Percentiles rank a stretch among this genome's conserved stretches.
Conservation (phyloP, 2,329 filamentous ascomycete species). For the Alternaria atra region DNA sequence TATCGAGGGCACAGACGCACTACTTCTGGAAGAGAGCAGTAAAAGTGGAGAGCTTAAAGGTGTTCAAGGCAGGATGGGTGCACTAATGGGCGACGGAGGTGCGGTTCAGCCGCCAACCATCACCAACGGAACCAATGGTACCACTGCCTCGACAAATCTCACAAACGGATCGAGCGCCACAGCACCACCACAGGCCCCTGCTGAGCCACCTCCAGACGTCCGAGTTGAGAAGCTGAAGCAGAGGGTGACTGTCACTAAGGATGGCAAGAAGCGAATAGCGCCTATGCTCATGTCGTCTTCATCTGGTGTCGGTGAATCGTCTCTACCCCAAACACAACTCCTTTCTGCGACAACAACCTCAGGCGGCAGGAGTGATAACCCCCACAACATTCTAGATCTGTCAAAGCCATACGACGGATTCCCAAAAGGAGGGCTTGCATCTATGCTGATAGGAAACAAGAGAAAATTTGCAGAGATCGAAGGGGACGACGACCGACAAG, state of each 20-base stretch:
- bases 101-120: constrained; percentile 58
- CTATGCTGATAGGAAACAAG: constrained; percentile 92
- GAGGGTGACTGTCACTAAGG: constrained; percentile 92
- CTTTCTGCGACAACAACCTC: constrained; percentile 76
- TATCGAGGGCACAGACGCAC: constrained; percentile 87
- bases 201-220: constrained; percentile 57
- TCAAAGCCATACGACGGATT: constrained; percentile 94
- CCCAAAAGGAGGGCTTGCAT: constrained; percentile 85
- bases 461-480: constrained; percentile 79
- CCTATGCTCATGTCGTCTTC: constrained; percentile 87
- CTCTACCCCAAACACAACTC: constrained; percentile 85
- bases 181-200: constrained; percentile 19
- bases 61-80: constrained; percentile 95
- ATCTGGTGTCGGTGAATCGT: constrained; percentile 85
- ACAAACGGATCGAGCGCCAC: constrained; percentile 60
- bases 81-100: constrained; percentile 87
- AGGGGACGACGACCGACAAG: constrained; percentile 74
- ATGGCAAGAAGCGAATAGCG: constrained; percentile 94
- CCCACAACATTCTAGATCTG: constrained; percentile 85
- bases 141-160: constrained; percentile 52
- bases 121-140: constrained; percentile 65
- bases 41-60: constrained; percentile 90
- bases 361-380: constrained; percentile 72
- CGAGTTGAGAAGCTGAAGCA: constrained; percentile 81
- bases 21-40: constrained; percentile 88